A percentile compares a stretch with the other conserved stretches of the same genome.
phyloP scores from a whole-genome alignment of 2,329 filamentous ascomycete genomes.

The Pyrenophora tritici-repentis region DNA sequence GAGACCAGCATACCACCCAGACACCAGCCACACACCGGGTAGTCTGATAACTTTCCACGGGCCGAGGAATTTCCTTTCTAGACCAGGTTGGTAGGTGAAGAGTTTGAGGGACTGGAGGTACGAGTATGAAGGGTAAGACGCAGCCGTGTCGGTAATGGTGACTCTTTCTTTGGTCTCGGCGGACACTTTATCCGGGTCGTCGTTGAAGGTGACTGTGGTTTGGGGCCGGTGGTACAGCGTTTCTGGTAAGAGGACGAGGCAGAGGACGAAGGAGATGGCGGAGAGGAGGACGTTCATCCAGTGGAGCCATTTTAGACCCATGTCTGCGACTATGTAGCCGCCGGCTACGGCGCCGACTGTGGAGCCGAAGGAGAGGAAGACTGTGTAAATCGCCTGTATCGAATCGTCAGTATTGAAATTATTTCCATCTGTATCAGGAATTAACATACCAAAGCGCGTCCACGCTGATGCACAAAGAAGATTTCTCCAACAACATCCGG shows the following conservation, averaged over 20 bases:
- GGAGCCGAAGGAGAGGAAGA: constrained; percentile 47
- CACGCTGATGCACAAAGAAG: constrained; percentile 51
- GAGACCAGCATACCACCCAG: constrained; percentile 50
- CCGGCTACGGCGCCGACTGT: constrained; percentile 48
- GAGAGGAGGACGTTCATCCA: constrained; percentile 49
- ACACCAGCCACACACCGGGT: constrained; percentile 51
- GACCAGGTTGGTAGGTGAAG: constrained; percentile 42
- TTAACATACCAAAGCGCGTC: constrained; percentile 47
- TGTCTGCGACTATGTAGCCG: constrained; percentile 47
- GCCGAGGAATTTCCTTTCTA: constrained; percentile 43
- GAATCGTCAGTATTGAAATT: neutral
- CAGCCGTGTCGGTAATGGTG: constrained; percentile 7
- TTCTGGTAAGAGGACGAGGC: constrained; percentile 48
- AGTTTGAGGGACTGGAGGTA: constrained; percentile 46
- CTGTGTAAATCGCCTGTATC: constrained; percentile 48
- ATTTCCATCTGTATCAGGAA: neutral
- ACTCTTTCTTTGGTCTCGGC: constrained; percentile 26
- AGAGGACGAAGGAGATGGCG: constrained; percentile 38
- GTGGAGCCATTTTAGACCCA: constrained; percentile 48
- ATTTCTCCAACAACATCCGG: constrained; percentile 50
- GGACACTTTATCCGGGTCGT: constrained; percentile 19
- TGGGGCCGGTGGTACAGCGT: constrained; percentile 46
- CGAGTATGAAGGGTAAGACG: constrained; percentile 35
- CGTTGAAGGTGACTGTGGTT: constrained; percentile 17
- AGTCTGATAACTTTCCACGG: constrained; percentile 47